Conservation (phyloP, 257 asterid species). For the Solanum medicagineum region DNA sequence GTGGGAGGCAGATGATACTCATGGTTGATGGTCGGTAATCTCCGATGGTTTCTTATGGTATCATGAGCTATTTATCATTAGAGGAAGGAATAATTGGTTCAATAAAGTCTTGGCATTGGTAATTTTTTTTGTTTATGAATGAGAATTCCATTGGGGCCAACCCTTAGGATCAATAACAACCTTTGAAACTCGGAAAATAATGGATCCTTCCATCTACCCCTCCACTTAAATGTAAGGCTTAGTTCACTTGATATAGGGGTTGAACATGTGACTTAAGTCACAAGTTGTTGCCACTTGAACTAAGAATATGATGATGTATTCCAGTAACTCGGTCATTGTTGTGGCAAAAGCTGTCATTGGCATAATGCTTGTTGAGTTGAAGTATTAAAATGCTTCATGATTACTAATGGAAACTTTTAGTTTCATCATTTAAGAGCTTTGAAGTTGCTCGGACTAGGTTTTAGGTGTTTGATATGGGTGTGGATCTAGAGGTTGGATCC, state of each 20-base stretch:
- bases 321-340: neutral
- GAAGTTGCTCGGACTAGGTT: neutral
- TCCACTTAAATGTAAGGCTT: neutral
- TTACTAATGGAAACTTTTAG: neutral
- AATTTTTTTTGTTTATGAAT: neutral
- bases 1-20: neutral
- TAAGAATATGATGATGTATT: neutral
- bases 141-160: neutral
- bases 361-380: neutral
- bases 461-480: neutral
- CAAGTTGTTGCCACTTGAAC: neutral
- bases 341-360: neutral
- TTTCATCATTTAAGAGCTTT: neutral
- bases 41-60: neutral
- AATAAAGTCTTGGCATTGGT: neutral
- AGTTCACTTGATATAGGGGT: neutral
- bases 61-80: neutral
- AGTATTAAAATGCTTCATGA: neutral
- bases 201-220: neutral
- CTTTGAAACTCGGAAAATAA: neutral
- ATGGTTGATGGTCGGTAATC: neutral
- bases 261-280: neutral
- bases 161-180: neutral
- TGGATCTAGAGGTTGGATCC: neutral
- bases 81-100: neutral